Evolutionary conservation across 495 filamentous ascomycete species (phyloP), one percentile per base, ranked within the genome.

Genomic region (Talaromyces liani): DNA sequence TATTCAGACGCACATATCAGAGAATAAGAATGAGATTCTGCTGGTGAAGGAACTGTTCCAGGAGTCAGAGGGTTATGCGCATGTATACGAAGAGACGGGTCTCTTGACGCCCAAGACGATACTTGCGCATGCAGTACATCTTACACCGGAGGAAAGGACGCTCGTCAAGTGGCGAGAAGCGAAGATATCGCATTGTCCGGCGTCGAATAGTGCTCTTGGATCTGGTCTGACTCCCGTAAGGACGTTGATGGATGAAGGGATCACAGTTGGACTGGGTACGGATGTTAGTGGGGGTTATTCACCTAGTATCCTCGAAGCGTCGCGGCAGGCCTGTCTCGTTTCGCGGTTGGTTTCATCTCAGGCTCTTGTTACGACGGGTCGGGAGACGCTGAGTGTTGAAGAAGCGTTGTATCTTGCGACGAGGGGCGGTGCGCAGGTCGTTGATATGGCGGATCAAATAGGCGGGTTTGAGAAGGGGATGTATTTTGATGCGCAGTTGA

Each of bases 1-100:
- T 12, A 83, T 92, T 58, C 94, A 98, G 75, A 98, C 94, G 1
- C 94, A 98, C 75, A 88, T 98, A 71, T 86, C 87, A 0, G 94
- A 98, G 71, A 98, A 96, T 75, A 76, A 69, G 3, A 71, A 76
- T 67, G 94, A 98, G 74, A 69, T 91, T 55, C 75, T 71, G 3
- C 83, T 96, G 1, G 92, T 97, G 1, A 67, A 73, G 6, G 62
- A 81, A 22, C 72, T 93, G 9, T 97, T 96, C 74, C 91, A 92
- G 0, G 72, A 81, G 0, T 72, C 77, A 33, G 68, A 69, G 2
- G 78, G 71, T 34, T 98, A 98, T 72, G 80, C 92, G 6, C 76
- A 74, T 36, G 92, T 97, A 53, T 98, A 98, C 73, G 92, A 96
- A 62, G 66, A 70, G 0, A 75, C 79, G 51, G 85, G 85, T 7